Evolutionary conservation across 345 rosid species (phyloP).

Genomic region (Aurinia saxatilis): DNA sequence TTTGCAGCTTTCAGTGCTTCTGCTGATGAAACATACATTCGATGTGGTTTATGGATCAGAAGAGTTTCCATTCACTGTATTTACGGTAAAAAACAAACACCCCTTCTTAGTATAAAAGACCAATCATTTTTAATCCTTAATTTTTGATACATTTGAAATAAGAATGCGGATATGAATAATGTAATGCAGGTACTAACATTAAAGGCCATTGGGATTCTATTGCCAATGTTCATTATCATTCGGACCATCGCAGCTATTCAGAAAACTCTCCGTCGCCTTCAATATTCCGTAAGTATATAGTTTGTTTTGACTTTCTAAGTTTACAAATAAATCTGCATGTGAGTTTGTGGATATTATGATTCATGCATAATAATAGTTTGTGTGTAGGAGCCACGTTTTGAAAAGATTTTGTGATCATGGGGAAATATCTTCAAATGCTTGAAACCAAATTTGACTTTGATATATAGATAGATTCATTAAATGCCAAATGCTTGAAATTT

Average conservation of each 20-base stretch:
- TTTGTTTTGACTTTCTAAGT: slow-evolving; percentile 1
- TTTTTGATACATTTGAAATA: not conserved
- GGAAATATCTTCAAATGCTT: not conserved
- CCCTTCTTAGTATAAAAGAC: not conserved
- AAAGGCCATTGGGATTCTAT: slow-evolving; percentile 60
- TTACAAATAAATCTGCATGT: slow-evolving; percentile 37
- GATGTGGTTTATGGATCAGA: slow-evolving; percentile 44
- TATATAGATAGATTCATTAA: not conserved
- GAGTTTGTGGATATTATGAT: slow-evolving; percentile 6
- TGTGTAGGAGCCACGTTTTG: slow-evolving; percentile 22
- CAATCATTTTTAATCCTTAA: not conserved
- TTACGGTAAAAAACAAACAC: slow-evolving; percentile 42
- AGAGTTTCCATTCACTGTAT: slow-evolving; percentile 65
- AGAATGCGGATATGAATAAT: no score
- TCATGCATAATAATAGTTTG: slow-evolving; percentile 7
- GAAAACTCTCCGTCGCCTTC: slow-evolving; percentile 24
- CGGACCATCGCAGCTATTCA: slow-evolving; percentile 52
- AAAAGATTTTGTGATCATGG: slow-evolving; percentile 14
- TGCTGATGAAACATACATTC: slow-evolving; percentile 60
- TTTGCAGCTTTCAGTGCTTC: slow-evolving; percentile 58
- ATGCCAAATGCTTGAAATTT: slow-evolving; percentile 9
- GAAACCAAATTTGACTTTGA: slow-evolving; percentile 17
- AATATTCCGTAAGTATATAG: slow-evolving; percentile 24
- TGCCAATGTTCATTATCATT: slow-evolving; percentile 65
- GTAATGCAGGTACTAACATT: slow-evolving; percentile 57